Base-by-base conservation (phyloP, 192 early-diverging fungal genomes). In the Geranomyces michiganensis region DNA sequence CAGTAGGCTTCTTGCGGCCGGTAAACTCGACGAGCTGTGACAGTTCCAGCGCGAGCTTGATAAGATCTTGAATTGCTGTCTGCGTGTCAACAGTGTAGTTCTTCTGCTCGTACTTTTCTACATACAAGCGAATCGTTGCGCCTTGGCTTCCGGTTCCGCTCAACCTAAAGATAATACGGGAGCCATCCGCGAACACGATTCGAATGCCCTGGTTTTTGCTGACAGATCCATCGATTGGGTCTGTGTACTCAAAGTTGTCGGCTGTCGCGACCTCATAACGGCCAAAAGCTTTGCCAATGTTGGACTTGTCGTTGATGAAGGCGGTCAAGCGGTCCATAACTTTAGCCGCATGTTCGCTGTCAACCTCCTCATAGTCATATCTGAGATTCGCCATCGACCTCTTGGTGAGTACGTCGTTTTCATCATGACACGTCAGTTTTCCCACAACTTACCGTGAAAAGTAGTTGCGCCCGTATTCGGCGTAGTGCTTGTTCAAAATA, bases 341-440 rank as follows among this genome's bases (percentile, higher is more conserved):
- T 76, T 91, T 80, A 22, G 81, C 82, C 15, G 94, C 97, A 32
- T 82, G 82, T 3, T 88, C 88, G 29, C 87, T 79, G 21, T 90
- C 92, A 31, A 99, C 97, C 60, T 97, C 96, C 75, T 99, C 97
- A 76, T 95, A 99, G 80, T 99, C 97, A 72, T 96, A 96, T 79
- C 96, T 88, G 30, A 56, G 10, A 70, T 22, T 48, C 62, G 33
- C 65, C 13, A 7, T 49, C 26, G 43, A 0, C n/a, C 5, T 41
- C 5, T 10, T 3, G 10, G 36, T 7, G 10, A 10, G 10, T 41
- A 41, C 48, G 12, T 27, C 64, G 6, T 19, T 26, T 66, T 26
- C 6, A 51, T 46, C 15, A 0, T 0, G n/a, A 24, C 43, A n/a
- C n/a, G n/a, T n/a, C n/a, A n/a, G n/a, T n/a, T n/a, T n/a, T n/a